Evolutionary conservation across 75 land plant species (phyloP).

Genomic region (Pseudotsuga menziesii): DNA sequence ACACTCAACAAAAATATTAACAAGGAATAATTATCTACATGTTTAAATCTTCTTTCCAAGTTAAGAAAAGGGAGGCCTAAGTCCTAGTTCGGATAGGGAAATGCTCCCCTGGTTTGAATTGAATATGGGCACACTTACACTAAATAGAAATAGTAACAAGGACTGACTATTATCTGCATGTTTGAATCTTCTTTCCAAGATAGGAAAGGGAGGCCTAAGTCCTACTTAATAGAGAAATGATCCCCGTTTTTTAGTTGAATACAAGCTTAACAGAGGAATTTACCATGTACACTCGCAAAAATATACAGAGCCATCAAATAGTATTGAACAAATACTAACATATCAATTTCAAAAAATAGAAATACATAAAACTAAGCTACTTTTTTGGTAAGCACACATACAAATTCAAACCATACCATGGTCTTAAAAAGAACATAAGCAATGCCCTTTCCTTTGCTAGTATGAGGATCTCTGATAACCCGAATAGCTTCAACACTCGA

Average conservation of each 20-base stretch:
- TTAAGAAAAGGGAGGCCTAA: neutral
- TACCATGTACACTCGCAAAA: neutral
- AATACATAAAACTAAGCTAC: neutral
- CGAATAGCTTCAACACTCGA: constrained; percentile 82
- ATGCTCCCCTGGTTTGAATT: neutral
- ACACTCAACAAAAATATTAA: too few species aligned
- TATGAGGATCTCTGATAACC: constrained; percentile 77
- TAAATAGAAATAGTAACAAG: too few species aligned
- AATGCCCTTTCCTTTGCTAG: constrained; percentile 85
- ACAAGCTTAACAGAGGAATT: neutral
- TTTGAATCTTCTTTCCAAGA: neutral
- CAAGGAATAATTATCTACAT: too few species aligned
- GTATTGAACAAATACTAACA: neutral
- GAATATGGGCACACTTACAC: neutral
- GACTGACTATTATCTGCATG: too few species aligned
- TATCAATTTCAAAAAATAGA: neutral
- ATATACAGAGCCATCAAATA: neutral
- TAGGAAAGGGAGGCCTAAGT: neutral
- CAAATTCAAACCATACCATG: constrained; percentile 42
- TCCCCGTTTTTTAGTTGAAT: neutral
- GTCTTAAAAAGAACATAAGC: constrained; percentile 90
- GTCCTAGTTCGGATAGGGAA: neutral
- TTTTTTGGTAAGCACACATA: neutral
- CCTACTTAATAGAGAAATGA: neutral
- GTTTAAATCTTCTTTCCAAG: neutral